Evolutionary conservation across 2,329 filamentous ascomycete genomes (phyloP), one percentile per base, ranked within the genome.

Genomic region (Diaporthe eres): DNA sequence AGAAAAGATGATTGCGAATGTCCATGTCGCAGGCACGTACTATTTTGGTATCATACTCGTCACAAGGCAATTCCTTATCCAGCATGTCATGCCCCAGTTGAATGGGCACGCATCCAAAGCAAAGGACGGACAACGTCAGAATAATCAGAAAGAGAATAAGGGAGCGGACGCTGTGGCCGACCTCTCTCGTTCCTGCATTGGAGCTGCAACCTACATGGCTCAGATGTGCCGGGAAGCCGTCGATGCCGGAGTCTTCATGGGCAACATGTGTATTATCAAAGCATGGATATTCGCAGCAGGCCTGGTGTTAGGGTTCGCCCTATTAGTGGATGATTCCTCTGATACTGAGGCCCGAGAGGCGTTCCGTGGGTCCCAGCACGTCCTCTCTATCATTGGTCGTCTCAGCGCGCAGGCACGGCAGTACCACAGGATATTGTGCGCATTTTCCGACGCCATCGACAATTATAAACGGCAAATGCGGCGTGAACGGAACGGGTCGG

Each of bases 31-130:
- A 19, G 76, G 78, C n/a, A 73, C 76, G 4, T 80, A 80, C 51
- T 79, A 80, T 60, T 80, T 80, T 71, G 79, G 76, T 37, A 77
- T 79, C 25, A 78, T 77, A 4, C 74, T 79, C 4, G 75, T 78
- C 44, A 79, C 79, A 5, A 71, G 78, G 13, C 77, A 75, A 28
- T 74, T 80, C 12, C 73, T 79, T 0, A 77, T 79, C 19, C 76
- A 74, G 5, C 73, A 77, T 22, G 53, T 77, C n/a, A 77, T 78
- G 74, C 73, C 68, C 12, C 63, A 58, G 39, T 44, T 74, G 19
- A 49, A 75, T 12, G 58, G 74, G 15, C 22, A 55, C 17, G 28
- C 71, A 6, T 44, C 53, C 34, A 58, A 42, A 28, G 53, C 51
- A 6, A 67, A 22, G 22, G 28, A 75, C 2, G 39, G 42, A 22